Base-by-base conservation (phyloP, 805 yeast species). In the Spathaspora passalidarum region DNA sequence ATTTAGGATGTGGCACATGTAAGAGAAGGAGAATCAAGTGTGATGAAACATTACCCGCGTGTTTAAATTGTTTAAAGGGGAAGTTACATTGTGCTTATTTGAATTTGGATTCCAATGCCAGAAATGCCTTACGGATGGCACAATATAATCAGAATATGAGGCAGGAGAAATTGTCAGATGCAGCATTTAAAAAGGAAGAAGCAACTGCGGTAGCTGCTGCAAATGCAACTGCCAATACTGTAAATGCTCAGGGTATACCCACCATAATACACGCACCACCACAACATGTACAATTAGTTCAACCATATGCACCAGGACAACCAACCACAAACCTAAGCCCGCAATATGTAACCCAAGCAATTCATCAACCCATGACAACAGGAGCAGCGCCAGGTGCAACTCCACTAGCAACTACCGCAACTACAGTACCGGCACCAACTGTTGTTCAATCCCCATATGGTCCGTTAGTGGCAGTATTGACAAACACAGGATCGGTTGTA, bases 1-100 rank as follows among this genome's bases (percentile, higher is more conserved):
- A 84, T 56, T 59, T 78, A 43, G 92, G 94, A n/a, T 86, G 94
- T 63, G 81, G 79, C 2, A 80, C 82, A 18, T 76, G 81, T 52
- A 76, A 76, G 44, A 75, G 72, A 46, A 63, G 81, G 46, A 61
- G 81, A 35, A 76, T 76, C 57, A 76, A 76, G 50, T 76, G 81
- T 56, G 78, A 73, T 53, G 80, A 76, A 49, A 72, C 68, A 39
- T 62, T 76, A 14, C 81, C 81, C 0, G 68, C 72, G 41, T 76
- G 81, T 51, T 56, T 68, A 48, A 76, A 76, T 52, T 76, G 81
- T 48, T 54, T 65, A 49, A 69, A 72, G 56, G 76, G 77, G 8
- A 70, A 72, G 50, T 60, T 72, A 42, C 73, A 69, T 54, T 72
- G 77, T 54, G 77, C 76, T 5, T 72, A 72, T 52, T 57, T 72